These are phyloP conservation scores for Monotropa hypopitys DNA, from an alignment of 179 eudicot species.

Conservation along the genomic window DNA sequence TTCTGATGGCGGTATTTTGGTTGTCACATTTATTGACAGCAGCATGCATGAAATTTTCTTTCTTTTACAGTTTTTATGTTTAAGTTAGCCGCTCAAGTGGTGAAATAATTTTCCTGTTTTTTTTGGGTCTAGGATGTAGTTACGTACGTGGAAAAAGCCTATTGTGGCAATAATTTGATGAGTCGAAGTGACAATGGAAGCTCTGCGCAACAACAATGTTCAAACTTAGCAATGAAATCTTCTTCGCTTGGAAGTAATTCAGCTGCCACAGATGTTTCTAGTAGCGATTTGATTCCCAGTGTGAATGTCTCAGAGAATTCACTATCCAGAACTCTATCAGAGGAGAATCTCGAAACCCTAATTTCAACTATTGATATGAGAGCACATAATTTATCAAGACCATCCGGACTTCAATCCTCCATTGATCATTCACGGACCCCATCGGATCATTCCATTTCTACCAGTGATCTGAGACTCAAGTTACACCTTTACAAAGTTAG, in stretches of 20 bases:
- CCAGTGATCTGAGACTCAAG: slow-evolving; percentile 58
- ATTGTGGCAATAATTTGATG: slow-evolving; percentile 35
- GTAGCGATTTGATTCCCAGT: slow-evolving; percentile 31
- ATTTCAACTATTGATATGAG: slow-evolving; percentile 60
- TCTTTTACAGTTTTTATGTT: not conserved
- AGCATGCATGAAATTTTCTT: not conserved
- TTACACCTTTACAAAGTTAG: slow-evolving; percentile 75
- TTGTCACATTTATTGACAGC: not conserved
- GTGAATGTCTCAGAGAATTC: slow-evolving; percentile 44
- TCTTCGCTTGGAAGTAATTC: slow-evolving; percentile 43
- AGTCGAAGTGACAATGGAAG: slow-evolving; percentile 59
- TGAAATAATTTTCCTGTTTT: slow-evolving; percentile 3
- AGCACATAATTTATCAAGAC: slow-evolving; percentile 48
- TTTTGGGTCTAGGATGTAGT: slow-evolving; percentile 23
- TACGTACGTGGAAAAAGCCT: slow-evolving; percentile 63
- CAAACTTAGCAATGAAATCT: slow-evolving; percentile 43
- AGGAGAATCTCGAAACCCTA: slow-evolving; percentile 70
- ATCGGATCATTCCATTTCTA: slow-evolving; percentile 43
- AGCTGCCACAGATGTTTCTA: slow-evolving; percentile 40
- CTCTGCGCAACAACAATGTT: slow-evolving; percentile 39
- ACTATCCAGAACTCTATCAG: slow-evolving; percentile 70
- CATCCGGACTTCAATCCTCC: slow-evolving; percentile 34
- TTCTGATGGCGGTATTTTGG: not conserved
- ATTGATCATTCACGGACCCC: slow-evolving; percentile 37
- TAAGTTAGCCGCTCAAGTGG: not conserved